A percentile compares a stretch with the other conserved stretches of the same genome.
Conservation (phyloP, 768 basidiomycete genomes). For the Lyophyllum semitale region DNA sequence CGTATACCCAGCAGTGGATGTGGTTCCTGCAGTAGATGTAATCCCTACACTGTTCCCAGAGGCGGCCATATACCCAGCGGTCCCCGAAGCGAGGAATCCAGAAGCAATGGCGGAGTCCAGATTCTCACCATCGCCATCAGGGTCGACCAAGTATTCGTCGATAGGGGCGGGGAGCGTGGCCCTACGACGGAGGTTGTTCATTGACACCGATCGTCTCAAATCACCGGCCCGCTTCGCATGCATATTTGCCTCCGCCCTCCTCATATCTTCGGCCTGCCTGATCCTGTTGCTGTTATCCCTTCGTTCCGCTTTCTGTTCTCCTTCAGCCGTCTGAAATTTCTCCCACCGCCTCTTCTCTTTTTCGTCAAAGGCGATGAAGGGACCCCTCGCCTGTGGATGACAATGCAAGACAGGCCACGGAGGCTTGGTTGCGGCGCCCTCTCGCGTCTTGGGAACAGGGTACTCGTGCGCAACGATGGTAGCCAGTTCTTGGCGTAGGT, state of each 20-base stretch:
- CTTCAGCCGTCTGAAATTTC: constrained; percentile 49
- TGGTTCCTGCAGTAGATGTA: constrained; percentile 89
- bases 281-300: constrained; percentile 34
- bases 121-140: constrained; percentile 46
- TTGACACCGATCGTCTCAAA: constrained; percentile 72
- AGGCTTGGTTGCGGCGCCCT: constrained; percentile 46
- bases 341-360: constrained; percentile 71
- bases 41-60: constrained; percentile 95
- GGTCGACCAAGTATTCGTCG: constrained; percentile 32
- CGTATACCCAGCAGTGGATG: constrained; percentile 58
- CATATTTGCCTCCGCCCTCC: constrained; percentile 38
- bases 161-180: constrained; percentile 31
- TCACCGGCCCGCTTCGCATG: constrained; percentile 43
- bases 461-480: constrained; percentile 89
- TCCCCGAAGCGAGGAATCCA: constrained; percentile 63
- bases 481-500: constrained; percentile 78
- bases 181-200: constrained; percentile 73
- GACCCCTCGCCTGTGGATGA: constrained; percentile 71
- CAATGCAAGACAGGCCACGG: constrained; percentile 87
- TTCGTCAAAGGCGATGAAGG: constrained; percentile 76
- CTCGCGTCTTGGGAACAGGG: constrained; percentile 50
- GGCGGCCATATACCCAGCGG: constrained; percentile 75
- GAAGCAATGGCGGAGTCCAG: constrained; percentile 66
- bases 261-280: constrained; percentile 34
- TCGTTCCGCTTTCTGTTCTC: constrained; percentile 42